phyloP scores from a whole-genome alignment of 1,139 yeast species.

The Kodamaea anthophila region DNA sequence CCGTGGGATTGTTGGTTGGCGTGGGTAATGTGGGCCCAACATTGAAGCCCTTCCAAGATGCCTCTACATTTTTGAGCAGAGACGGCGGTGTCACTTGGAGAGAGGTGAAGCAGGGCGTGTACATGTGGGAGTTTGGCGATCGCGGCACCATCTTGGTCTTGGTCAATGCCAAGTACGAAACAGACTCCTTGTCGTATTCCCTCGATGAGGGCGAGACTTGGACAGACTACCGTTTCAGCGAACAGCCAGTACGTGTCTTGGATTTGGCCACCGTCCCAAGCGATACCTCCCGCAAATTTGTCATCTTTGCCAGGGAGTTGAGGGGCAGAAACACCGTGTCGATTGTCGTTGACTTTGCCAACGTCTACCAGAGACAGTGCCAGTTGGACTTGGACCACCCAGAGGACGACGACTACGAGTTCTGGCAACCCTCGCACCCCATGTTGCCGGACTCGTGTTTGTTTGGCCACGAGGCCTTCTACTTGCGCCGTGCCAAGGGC shows the following conservation, averaged over 20 bases:
- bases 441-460: conserved; percentile 57
- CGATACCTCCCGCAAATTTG: conserved; percentile 75
- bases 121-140: conserved; percentile 96
- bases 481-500: conserved; percentile 62
- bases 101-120: conserved; percentile 65
- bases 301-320: conserved; percentile 20
- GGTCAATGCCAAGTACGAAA: conserved; percentile 51
- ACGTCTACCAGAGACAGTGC: conserved; percentile 65
- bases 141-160: conserved; percentile 81
- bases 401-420: conserved; percentile 67
- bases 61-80: conserved; percentile 66
- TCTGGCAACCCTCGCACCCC: conserved; percentile 77
- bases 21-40: conserved; percentile 83
- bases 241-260: conserved; percentile 47
- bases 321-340: conserved; percentile 18
- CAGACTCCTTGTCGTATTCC: conserved; percentile 60
- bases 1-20: conserved; percentile 80
- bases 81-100: conserved; percentile 93
- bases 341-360: conserved; percentile 64
- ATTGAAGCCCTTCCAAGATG: conserved; percentile 44
- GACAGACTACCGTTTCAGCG: conserved; percentile 60
- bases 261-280: conserved; percentile 90
- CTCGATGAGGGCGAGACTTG: conserved; percentile 77
- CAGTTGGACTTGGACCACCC: conserved; percentile 55
- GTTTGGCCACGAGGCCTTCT: conserved; percentile 82